Evolutionary conservation across 306 rosid genomes (phyloP).

Genomic region (Myrica gale): DNA sequence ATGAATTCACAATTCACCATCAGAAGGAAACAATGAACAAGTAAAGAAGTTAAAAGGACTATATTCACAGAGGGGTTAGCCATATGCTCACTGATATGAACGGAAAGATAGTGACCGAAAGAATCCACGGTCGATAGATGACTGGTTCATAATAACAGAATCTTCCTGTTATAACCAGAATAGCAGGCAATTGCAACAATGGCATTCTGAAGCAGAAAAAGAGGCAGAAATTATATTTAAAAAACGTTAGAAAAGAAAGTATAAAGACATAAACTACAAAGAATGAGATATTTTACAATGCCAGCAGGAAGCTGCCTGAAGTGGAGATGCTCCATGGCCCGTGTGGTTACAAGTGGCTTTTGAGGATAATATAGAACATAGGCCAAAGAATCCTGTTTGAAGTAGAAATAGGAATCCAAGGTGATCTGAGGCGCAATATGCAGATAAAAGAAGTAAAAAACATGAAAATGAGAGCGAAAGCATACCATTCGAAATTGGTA

Average conservation of each 20-base stretch:
- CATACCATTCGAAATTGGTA: slow-evolving; percentile 98
- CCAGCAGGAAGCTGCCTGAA: slow-evolving; percentile 99
- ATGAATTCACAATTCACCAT: slow-evolving; percentile 9
- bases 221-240: slow-evolving; percentile 8
- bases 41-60: neutral
- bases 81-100: slow-evolving; percentile 64
- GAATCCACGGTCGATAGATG: slow-evolving; percentile 95
- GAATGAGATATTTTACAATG: slow-evolving; percentile 53
- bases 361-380: slow-evolving; percentile 97
- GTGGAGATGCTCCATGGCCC: slow-evolving; percentile 99
- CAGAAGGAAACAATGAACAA: slow-evolving; percentile 16
- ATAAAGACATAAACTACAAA: slow-evolving; percentile 1
- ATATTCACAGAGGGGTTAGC: slow-evolving; percentile 2
- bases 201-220: slow-evolving; percentile 62
- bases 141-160: slow-evolving; percentile 98
- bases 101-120: slow-evolving; percentile 94
- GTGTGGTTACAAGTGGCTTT: slow-evolving; percentile 91
- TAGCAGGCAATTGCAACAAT: slow-evolving; percentile 95
- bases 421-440: slow-evolving; percentile 7
- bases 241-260: neutral
- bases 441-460: slow-evolving; percentile 4
- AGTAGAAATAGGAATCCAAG: slow-evolving; percentile 18
- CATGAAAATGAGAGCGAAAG: slow-evolving; percentile 20
- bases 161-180: slow-evolving; percentile 97
- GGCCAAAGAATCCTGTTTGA: slow-evolving; percentile 81